Percentiles rank a stretch among this genome's conserved stretches.
Evolutionary conservation across 768 basidiomycete species (phyloP).

Genomic region (Tylopilus rubrobrunneus): DNA sequence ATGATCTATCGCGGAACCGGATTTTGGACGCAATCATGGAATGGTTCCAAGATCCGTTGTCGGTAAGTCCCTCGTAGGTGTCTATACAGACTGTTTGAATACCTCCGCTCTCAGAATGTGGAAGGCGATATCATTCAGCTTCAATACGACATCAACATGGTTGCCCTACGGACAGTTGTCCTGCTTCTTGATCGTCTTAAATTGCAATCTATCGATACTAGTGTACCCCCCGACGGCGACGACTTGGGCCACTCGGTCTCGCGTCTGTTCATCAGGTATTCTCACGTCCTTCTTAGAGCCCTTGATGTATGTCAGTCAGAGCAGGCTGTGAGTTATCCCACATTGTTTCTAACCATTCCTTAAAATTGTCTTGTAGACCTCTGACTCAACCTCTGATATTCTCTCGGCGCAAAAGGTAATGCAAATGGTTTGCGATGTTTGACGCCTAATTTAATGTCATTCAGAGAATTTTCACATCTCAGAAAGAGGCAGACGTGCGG

Average conservation of each 20-base stretch:
- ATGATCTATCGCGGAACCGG: constrained; percentile 60
- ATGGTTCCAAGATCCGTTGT: constrained; percentile 61
- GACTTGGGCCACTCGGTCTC: constrained; percentile 69
- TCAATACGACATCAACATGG: constrained; percentile 69
- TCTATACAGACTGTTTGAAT: constrained; percentile 1
- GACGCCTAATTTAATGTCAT: constrained; percentile 5
- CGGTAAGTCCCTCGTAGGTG: constrained; percentile 37
- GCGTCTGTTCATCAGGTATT: constrained; percentile 77
- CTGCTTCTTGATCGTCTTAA: constrained; percentile 73
- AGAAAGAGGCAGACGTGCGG: constrained; percentile 59
- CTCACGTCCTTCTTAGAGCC: constrained; percentile 58
- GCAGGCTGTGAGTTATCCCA: constrained; percentile 32
- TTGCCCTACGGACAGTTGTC: constrained; percentile 69
- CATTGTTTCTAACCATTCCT: neutral
- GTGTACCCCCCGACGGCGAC: constrained; percentile 50
- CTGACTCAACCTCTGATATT: constrained; percentile 49
- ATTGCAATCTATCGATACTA: constrained; percentile 53
- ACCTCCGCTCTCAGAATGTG: constrained; percentile 25
- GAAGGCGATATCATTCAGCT: constrained; percentile 36
- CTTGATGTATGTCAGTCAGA: constrained; percentile 53
- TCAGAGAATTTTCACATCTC: constrained; percentile 43
- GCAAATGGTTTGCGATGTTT: neutral
- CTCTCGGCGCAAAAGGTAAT: constrained; percentile 46
- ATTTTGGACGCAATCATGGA: constrained; percentile 75
- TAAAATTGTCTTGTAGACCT: constrained; percentile 30